A percentile compares a stretch with the other conserved stretches of the same genome.
Evolutionary conservation across 139 green algal genomes (phyloP).

Genomic region (Edaphochlamys debaryana): DNA sequence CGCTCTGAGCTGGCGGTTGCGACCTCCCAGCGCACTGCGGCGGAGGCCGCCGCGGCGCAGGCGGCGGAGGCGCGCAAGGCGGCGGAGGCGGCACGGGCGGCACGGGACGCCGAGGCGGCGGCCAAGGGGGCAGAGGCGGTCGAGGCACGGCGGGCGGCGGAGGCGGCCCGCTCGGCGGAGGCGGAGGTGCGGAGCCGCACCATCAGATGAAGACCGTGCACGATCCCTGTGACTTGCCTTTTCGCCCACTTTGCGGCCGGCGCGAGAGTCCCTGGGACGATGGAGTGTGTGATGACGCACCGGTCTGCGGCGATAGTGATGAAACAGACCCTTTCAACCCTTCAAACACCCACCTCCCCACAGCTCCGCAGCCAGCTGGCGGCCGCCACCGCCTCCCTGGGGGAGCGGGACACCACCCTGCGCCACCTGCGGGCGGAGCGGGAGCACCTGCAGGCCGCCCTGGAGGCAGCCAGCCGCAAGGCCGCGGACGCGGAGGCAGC

Average conservation of each 20-base stretch:
- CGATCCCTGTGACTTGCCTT: too few species aligned
- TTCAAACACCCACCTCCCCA: too few species aligned
- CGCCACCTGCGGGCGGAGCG: not conserved
- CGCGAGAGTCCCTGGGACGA: too few species aligned
- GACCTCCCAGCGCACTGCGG: not conserved
- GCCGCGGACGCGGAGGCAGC: not conserved
- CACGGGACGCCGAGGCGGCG: not conserved
- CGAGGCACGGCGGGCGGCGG: not conserved
- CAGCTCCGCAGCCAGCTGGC: not conserved
- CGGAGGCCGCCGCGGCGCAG: not conserved
- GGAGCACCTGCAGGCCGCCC: not conserved
- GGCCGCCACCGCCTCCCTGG: not conserved
- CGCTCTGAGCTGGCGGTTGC: not conserved
- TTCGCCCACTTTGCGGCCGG: too few species aligned
- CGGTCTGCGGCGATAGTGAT: too few species aligned
- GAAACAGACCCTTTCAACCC: too few species aligned
- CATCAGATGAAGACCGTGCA: too few species aligned
- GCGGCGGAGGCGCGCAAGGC: not conserved
- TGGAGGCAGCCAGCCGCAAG: not conserved
- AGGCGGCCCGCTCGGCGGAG: constrained; percentile 4
- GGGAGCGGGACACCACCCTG: not conserved
- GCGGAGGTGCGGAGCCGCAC: not conserved
- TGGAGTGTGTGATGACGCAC: too few species aligned
- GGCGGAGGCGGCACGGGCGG: not conserved
- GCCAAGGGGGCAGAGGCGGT: not conserved